These are phyloP conservation scores for Tympanopsis confertula DNA, from an alignment of 2,329 filamentous ascomycete genomes.

Conservation along the genomic window DNA sequence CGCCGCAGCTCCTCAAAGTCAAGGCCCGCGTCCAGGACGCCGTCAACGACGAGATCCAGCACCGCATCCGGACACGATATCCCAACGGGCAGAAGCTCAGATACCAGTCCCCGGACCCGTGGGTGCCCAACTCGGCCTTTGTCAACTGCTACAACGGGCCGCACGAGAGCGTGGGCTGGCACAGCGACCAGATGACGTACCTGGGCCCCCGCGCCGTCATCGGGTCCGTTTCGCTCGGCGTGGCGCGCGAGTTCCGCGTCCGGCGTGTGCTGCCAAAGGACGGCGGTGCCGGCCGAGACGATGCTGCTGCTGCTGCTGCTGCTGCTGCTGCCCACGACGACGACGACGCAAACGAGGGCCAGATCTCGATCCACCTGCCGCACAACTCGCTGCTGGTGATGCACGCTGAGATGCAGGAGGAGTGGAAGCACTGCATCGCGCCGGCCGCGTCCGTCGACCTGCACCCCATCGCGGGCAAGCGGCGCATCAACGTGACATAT, in stretches of 20 bases:
- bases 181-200: slow-evolving; percentile 87
- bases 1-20: slow-evolving; percentile 61
- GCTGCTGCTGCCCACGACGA: slow-evolving; percentile 11
- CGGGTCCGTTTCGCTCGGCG: slow-evolving; percentile 79
- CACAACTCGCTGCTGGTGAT: slow-evolving; percentile 91
- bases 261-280: slow-evolving; percentile 60
- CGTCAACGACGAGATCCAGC: slow-evolving; percentile 68
- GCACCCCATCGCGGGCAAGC: slow-evolving; percentile 70
- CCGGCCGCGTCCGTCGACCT: slow-evolving; percentile 69
- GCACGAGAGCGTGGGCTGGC: slow-evolving; percentile 76
- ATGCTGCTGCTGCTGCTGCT: slow-evolving; percentile 2
- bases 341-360: slow-evolving; percentile 59
- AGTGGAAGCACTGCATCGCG: slow-evolving; percentile 83
- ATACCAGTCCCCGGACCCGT: slow-evolving; percentile 62
- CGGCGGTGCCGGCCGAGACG: slow-evolving; percentile 13
- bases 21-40: slow-evolving; percentile 58
- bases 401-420: slow-evolving; percentile 96
- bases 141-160: slow-evolving; percentile 88
- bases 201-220: slow-evolving; percentile 81
- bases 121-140: slow-evolving; percentile 81
- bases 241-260: slow-evolving; percentile 86
- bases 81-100: slow-evolving; percentile 62
- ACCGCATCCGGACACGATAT: slow-evolving; percentile 58
- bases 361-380: slow-evolving; percentile 84
- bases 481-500: slow-evolving; percentile 88